These are phyloP conservation scores for Candida nanaspora DNA, from an alignment of 805 yeast species.

Conservation along the genomic window DNA sequence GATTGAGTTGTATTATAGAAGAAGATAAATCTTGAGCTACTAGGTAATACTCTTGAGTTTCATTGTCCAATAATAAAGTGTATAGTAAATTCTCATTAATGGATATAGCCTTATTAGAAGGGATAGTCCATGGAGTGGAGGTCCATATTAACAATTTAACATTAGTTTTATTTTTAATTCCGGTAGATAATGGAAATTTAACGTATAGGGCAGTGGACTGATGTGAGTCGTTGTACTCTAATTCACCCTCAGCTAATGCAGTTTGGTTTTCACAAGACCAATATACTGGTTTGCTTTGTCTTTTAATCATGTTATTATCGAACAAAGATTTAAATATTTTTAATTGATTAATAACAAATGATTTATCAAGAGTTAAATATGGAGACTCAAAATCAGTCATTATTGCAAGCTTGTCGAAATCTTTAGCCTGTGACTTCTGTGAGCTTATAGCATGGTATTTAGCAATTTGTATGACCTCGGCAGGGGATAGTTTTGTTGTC, in stretches of 20 bases:
- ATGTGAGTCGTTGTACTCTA: constrained; percentile 76
- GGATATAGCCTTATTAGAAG: constrained; percentile 80
- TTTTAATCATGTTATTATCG: constrained; percentile 57
- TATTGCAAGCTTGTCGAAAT: constrained; percentile 66
- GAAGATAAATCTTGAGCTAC: constrained; percentile 48
- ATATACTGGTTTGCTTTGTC: constrained; percentile 92
- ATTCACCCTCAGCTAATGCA: constrained; percentile 93
- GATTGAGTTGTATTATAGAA: constrained; percentile 26
- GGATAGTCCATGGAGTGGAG: constrained; percentile 96
- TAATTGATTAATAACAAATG: constrained; percentile 72
- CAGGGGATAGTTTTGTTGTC: constrained; percentile 23
- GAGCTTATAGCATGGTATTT: constrained; percentile 61
- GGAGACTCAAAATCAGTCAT: constrained; percentile 76
- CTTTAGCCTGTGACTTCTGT: constrained; percentile 52
- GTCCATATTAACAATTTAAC: constrained; percentile 71
- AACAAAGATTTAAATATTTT: constrained; percentile 60
- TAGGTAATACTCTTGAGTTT: constrained; percentile 38
- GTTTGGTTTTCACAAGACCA: constrained; percentile 96
- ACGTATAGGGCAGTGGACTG: constrained; percentile 61
- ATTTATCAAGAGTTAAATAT: constrained; percentile 65
- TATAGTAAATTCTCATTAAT: constrained; percentile 55
- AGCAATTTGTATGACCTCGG: constrained; percentile 63
- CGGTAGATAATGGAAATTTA: constrained; percentile 47
- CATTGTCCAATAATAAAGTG: constrained; percentile 32
- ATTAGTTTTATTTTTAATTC: constrained; percentile 1